Evolutionary conservation across 2,329 filamentous ascomycete species (phyloP), one percentile per base, ranked within the genome.

Genomic region (Metarhizium rileyi): DNA sequence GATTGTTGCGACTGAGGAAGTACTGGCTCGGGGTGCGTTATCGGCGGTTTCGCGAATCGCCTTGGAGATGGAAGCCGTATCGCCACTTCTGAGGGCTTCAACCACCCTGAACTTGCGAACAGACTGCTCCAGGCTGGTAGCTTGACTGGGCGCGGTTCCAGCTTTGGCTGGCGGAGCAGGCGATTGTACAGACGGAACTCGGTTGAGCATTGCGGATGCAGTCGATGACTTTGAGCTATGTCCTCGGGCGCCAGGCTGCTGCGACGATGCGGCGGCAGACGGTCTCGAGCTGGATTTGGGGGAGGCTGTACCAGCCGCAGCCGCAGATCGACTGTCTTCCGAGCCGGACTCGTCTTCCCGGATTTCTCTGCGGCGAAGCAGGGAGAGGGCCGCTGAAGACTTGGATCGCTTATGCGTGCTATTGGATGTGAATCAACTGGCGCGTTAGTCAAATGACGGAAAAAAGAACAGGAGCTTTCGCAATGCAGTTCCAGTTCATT

Each of bases 61-160:
- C 64, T 85, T 91, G 27, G 87, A 88, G 59, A 98, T 96, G 35
- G 87, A 87, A 14, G 84, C 84, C 1, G 89, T 95, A 65, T 98
- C 91, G 48, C 93, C 93, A 64, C 81, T 93, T 56, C 91, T 81
- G 56, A 98, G 73, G 40, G 90, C 86, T 70, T 97, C 93, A 63
- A 97, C 95, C 44, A 96, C 81, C 57, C 90, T 84, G 68, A 98
- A 98, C 57, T 95, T 90, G 63, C 86, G 83, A 48, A 98, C 89
- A 0, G 91, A 96, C 67, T 95, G 90, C 64, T 98, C 90, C 51
- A 98, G 86, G 23, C 81, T 83, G 33, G 63, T 68, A 25, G 66
- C 68, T 60, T 73, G 78, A 46, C 74, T 72, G 38, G 60, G 58
- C 55, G 61, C 53, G 48, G 58, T 62, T 52, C 64, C 53, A 58